Base-by-base conservation (phyloP, 805 yeast genomes). In the Kodamaea jinghongensis region DNA sequence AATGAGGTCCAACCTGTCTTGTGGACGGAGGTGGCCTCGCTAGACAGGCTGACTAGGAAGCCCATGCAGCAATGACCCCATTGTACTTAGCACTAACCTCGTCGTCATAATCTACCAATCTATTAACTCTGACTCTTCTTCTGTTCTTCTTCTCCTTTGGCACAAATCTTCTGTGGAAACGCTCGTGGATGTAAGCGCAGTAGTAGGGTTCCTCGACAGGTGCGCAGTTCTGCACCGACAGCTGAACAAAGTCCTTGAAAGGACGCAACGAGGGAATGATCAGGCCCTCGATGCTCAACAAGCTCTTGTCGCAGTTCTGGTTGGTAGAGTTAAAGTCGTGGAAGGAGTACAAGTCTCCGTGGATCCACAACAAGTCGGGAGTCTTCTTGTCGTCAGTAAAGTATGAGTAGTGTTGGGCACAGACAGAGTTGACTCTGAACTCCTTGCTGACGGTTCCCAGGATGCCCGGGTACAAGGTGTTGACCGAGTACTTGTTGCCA, bases 261-360 rank as follows among this genome's bases (percentile, higher is more conserved):
- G 49, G 49, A 15, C 42, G 38, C 20, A 12, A 16, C 11, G 44
- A 41, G 8, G 49, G 49, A 12, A 42, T 31, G 9, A 43, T 40
- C 28, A 43, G 41, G 6, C 46, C 46, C 26, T 32, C 38, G n/a
- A 41, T 25, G 29, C 31, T 32, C 41, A 38, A 38, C 17, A 31
- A 22, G 31, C 31, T 28, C 22, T 17, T 25, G 13, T 25, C 29
- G 22, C 41, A 38, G 26, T 22, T 30, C 30, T 12, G 30, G 17
- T 13, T 6, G 7, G 36, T 34, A 12, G 36, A 17, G 22, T 31
- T 38, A 5, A 31, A 33, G 14, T 32, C 29, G 14, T 39, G 38
- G 34, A 28, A 33, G 12, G 34, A 17, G 15, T 20, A 28, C 34
- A 39, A 31, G 20, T 39, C 42, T 13, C 48, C 46, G 23, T 35